Base-by-base conservation (phyloP, 1,284 basidiomycete genomes). In the Marasmius oreades region DNA sequence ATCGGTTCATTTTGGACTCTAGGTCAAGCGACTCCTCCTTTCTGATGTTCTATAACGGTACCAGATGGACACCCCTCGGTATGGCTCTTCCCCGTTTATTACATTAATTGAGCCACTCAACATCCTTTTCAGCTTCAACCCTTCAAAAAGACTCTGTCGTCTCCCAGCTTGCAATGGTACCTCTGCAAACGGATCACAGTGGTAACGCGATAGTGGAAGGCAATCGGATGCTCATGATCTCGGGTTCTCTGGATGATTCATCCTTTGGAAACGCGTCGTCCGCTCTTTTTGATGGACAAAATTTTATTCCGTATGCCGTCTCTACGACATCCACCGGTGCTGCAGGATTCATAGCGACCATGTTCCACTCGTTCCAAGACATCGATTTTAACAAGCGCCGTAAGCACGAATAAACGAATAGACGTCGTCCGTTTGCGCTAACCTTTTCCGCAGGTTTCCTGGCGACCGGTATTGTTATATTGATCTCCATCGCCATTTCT, bases 401-500 rank as follows among this genome's bases (percentile, higher is more conserved):
- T 92, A 65, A 77, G 90, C 78, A 22, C 55, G n/a, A n/a, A n/a
- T n/a, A n/a, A n/a, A n/a, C n/a, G n/a, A n/a, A n/a, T n/a, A n/a
- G n/a, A n/a, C n/a, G n/a, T n/a, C n/a, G 16, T 7, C 45, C 24
- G n/a, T 11, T 24, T 16, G 23, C 23, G 23, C 16, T 50, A 18
- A n/a, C 20, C 31, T 7, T 6, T 43, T 36, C 56, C 39, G 5
- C 61, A 93, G 93, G 86, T 69, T 92, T 89, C 79, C 83, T 98
- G 52, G 93, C 94, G 1, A 85, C 87, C 23, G 97, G 95, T 2
- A 81, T 98, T 37, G 93, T 99, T 55, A 98, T 99, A 60, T 81
- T 98, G 39, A 95, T 99, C 63, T 96, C 94, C 4, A 98, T 99
- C 63, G 96, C 95, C 28, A 97, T 98, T 61, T 88, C 93, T 3